A percentile compares a stretch with the other conserved stretches of the same genome.
Evolutionary conservation across 805 yeast species (phyloP).

Genomic region (Teunomyces gatunensis): DNA sequence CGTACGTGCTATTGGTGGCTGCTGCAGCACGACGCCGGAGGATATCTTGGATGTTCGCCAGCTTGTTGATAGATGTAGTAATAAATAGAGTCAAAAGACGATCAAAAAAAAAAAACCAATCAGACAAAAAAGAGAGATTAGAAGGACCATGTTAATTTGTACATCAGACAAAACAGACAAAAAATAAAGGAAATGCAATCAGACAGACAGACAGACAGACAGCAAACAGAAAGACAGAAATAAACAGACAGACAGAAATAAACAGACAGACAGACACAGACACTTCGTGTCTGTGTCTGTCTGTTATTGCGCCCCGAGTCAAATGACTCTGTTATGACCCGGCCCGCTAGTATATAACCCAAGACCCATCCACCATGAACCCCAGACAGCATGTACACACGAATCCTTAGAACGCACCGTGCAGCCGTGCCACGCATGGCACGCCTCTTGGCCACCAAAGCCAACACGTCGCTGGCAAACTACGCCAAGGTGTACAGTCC

Average conservation of each 20-base stretch:
- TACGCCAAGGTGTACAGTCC: constrained; percentile 50
- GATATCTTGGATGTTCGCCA: constrained; percentile 27
- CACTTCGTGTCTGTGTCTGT: too few relatives aligned
- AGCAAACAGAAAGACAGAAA: too few relatives aligned
- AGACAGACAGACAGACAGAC: too few relatives aligned
- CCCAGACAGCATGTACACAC: background rate
- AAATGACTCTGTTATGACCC: background rate
- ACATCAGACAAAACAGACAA: too few relatives aligned
- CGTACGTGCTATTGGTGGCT: constrained; percentile 63
- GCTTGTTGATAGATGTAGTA: constrained; percentile 1
- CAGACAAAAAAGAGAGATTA: background rate
- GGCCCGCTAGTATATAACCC: background rate
- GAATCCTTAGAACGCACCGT: constrained; percentile 6
- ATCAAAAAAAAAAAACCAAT: background rate
- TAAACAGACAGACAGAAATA: too few relatives aligned
- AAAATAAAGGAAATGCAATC: too few relatives aligned
- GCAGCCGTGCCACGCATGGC: background rate
- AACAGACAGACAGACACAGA: too few relatives aligned
- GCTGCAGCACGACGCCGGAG: constrained; percentile 67
- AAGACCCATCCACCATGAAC: background rate
- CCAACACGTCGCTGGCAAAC: constrained; percentile 55
- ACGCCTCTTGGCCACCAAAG: constrained; percentile 21
- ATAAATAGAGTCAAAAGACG: background rate
- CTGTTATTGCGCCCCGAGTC: background rate
- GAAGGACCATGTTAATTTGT: too few relatives aligned